Evolutionary conservation across 148 eudicot species (phyloP), one percentile per base, ranked within the genome.

Genomic region (Heliamphora exappendiculata): DNA sequence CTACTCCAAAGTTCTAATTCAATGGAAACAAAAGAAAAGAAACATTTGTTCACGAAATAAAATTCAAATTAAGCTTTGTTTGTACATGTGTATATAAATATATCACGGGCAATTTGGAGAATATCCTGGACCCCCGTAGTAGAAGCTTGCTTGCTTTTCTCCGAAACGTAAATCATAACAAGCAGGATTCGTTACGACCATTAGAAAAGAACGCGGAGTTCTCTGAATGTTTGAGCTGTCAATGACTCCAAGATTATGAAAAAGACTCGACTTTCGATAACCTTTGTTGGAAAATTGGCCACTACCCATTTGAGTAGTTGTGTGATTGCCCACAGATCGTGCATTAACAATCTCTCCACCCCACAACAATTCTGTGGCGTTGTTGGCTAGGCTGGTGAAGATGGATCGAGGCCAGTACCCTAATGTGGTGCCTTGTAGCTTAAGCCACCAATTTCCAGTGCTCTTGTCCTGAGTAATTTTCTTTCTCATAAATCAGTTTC

Each of bases 361-460:
- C 45, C 63, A 74, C 2, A 12, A 16, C 6, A 72, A 16, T 0
- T 5, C 1, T 0, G 44, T 19, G 4, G 76, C 67, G 24, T 53
- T 49, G n/a, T 39, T 0, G 4, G 22, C 47, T 33, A 74, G 14
- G 12, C 11, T 12, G 1, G 67, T 39, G 53, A 74, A 58, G 36
- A 74, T 8, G 29, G 45, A 7, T 2, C 13, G 0, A 1, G 64
- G 76, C 31, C 44, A 74, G 12, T 74, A 74, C 22, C 76, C 67
- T 41, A 74, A 3, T 7, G 3, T 13, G 3, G 10, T 26, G 24
- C 64, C n/a, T 37, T 39, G 26, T 22, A 58, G 20, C 5, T 74
- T 8, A 24, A 74, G n/a, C 76, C 76, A 74, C 76, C 76, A 58
- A 64, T 74, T n/a, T 59, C 76, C 67, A 3, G 53, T 74, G 3